Percentiles rank a stretch among this genome's conserved stretches.
Evolutionary conservation across 2,329 filamentous ascomycete genomes (phyloP).

Genomic region (Pseudogymnoascus sp.): DNA sequence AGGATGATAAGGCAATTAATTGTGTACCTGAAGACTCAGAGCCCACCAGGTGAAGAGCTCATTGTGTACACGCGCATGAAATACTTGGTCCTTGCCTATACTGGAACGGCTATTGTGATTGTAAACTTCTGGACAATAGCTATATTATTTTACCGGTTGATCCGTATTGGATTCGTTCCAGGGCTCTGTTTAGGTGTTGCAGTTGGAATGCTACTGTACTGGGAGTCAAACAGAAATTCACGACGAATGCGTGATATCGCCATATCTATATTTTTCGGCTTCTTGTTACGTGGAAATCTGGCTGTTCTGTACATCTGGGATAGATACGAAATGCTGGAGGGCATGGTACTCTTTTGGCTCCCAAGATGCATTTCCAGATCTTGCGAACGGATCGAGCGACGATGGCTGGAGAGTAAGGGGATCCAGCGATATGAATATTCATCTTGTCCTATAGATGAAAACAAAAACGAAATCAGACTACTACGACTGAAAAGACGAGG

Average conservation of each 20-base stretch:
- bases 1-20: not conserved
- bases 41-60: not conserved
- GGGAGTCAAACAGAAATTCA: not conserved
- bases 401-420: not conserved
- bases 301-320: not conserved
- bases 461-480: not conserved
- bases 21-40: not conserved
- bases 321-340: not conserved
- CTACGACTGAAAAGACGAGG: not conserved
- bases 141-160: not conserved
- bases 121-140: not conserved
- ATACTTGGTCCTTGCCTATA: not conserved
- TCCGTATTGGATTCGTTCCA: not conserved
- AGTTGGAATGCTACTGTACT: not conserved
- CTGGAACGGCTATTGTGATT: not conserved
- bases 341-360: not conserved
- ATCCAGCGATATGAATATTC: not conserved
- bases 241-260: not conserved
- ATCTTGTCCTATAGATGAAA: not conserved
- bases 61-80: not conserved
- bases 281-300: not conserved
- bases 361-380: not conserved
- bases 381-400: not conserved
- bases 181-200: not conserved
- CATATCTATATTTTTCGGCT: not conserved